Percentiles rank a stretch among this genome's conserved stretches.
These are phyloP conservation scores for Chalciporus sphaerocephalus DNA, from an alignment of 768 basidiomycete species.

Conservation along the genomic window DNA sequence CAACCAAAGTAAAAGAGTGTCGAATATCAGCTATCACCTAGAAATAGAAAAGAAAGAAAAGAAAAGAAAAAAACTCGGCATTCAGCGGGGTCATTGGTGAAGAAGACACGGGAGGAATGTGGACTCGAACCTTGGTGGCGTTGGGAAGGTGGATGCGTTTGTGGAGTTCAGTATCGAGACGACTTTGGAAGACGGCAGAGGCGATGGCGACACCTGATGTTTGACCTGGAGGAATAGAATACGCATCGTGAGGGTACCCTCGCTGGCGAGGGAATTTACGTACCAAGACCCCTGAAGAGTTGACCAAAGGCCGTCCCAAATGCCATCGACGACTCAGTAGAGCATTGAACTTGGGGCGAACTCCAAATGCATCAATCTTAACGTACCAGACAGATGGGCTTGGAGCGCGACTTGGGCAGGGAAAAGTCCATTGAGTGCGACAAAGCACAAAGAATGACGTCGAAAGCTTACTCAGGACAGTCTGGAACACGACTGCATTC, in stretches of 20 bases:
- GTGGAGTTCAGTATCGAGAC: constrained; percentile 14
- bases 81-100: neutral
- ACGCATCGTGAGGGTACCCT: neutral
- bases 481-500: constrained; percentile 19
- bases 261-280: neutral
- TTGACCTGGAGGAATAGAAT: constrained; percentile 12
- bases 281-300: constrained; percentile 21
- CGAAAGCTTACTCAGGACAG: constrained; percentile 13
- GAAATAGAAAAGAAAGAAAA: too few relatives aligned
- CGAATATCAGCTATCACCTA: constrained; percentile 17
- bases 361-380: neutral
- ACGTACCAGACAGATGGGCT: constrained; percentile 5
- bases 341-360: too few relatives aligned
- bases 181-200: constrained; percentile 21
- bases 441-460: neutral
- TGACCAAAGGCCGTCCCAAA: constrained; percentile 25
- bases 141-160: constrained; percentile 10
- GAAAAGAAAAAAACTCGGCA: too few relatives aligned
- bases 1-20: constrained; percentile 17
- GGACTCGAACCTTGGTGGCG: constrained; percentile 9
- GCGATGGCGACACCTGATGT: constrained; percentile 20
- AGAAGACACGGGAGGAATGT: neutral
- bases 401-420: constrained; percentile 1
- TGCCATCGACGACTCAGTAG: constrained; percentile 19
- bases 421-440: neutral